Evolutionary conservation across 345 rosid genomes (phyloP).

Genomic region (Linum trigynum): DNA sequence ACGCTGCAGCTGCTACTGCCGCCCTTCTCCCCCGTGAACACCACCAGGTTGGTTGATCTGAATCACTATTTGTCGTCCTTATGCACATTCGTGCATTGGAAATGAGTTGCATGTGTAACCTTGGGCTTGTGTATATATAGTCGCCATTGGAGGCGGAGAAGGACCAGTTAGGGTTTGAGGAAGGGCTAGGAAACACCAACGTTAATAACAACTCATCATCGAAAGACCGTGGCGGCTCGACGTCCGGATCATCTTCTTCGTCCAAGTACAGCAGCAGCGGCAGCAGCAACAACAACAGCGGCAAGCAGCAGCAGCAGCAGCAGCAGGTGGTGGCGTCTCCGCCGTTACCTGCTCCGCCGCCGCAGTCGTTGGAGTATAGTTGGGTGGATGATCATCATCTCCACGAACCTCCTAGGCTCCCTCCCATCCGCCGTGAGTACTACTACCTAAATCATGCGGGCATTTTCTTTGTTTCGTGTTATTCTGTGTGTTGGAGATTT

Average conservation of each 20-base stretch:
- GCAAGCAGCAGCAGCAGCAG: conserved; percentile 24
- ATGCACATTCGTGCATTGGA: too few relatives aligned
- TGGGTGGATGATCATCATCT: neutral
- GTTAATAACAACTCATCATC: too few relatives aligned
- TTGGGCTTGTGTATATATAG: too few relatives aligned
- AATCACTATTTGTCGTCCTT: too few relatives aligned
- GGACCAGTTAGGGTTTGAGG: neutral
- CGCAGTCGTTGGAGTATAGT: neutral
- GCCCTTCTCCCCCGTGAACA: too few relatives aligned
- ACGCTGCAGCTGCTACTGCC: too few relatives aligned
- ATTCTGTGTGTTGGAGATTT: too few relatives aligned
- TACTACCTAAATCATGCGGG: neutral
- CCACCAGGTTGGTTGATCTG: too few relatives aligned
- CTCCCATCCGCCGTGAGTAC: conserved; percentile 70
- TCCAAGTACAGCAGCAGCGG: neutral
- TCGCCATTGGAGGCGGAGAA: neutral
- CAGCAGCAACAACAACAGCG: neutral
- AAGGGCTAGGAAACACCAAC: neutral
- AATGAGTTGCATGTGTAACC: too few relatives aligned
- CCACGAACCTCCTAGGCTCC: conserved; percentile 52
- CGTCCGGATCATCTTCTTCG: neutral
- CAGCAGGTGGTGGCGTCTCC: conserved; percentile 36
- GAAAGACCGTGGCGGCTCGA: too few relatives aligned
- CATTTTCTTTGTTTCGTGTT: too few relatives aligned
- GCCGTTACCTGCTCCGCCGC: conserved; percentile 50